Evolutionary conservation across 768 basidiomycete genomes (phyloP).

Genomic region (Cubamyces lactineus): DNA sequence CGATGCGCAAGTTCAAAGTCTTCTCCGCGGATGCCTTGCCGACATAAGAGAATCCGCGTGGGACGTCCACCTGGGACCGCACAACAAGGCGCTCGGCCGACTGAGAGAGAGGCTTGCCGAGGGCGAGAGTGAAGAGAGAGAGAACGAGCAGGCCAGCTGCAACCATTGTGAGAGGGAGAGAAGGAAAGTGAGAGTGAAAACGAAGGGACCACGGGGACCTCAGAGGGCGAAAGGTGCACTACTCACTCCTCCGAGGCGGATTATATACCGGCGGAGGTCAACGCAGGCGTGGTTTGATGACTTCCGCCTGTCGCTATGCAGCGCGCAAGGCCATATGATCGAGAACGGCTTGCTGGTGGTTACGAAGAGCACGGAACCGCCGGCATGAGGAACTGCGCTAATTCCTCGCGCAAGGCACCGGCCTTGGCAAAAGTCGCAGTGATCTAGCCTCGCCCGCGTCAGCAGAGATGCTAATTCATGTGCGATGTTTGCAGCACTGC

Average conservation of each 20-base stretch:
- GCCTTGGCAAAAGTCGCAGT: constrained; percentile 16
- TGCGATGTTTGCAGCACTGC: too few relatives aligned
- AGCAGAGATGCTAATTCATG: too few relatives aligned
- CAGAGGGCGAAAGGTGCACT: constrained; percentile 15
- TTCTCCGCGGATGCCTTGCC: constrained; percentile 35
- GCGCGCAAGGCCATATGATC: constrained; percentile 20
- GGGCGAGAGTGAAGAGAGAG: constrained; percentile 29
- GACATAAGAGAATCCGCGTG: constrained; percentile 34
- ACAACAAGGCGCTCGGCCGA: constrained; percentile 30
- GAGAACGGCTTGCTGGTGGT: constrained; percentile 12
- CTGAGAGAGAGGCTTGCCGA: constrained; percentile 28
- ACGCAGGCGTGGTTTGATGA: not conserved
- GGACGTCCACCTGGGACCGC: constrained; percentile 32
- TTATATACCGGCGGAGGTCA: constrained; percentile 4
- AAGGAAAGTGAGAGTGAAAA: constrained; percentile 22
- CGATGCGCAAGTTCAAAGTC: constrained; percentile 42
- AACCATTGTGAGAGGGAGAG: constrained; percentile 20
- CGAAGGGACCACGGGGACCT: constrained; percentile 26
- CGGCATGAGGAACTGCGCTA: constrained; percentile 9
- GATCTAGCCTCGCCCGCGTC: too few relatives aligned
- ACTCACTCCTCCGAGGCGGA: not conserved
- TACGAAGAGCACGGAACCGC: constrained; percentile 5
- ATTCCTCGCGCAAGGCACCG: constrained; percentile 16
- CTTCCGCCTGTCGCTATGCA: constrained; percentile 21
- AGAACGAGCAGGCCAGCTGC: constrained; percentile 28